Evolutionary conservation across 306 rosid species (phyloP), one percentile per base, ranked within the genome.

Genomic region (Macrotyloma uniflorum): DNA sequence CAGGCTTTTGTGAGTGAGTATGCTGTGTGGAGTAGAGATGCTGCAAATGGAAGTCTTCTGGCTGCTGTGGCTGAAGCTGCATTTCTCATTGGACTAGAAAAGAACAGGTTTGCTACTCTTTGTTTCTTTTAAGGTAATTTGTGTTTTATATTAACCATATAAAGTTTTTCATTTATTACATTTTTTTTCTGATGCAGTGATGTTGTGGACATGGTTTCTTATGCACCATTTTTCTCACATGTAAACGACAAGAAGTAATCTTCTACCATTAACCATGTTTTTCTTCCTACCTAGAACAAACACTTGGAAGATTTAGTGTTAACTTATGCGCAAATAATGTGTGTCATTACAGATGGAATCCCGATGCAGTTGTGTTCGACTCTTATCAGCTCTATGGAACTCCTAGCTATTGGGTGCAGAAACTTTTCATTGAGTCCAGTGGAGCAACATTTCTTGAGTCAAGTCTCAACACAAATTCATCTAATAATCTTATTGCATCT

Each of bases 321-420:
- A 6, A n/a, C n/a, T n/a, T n/a, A n/a, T n/a, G n/a, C n/a, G n/a
- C n/a, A n/a, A n/a, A n/a, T n/a, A n/a, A 38, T 40, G 11, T 65
- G 47, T 42, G 67, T 30, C 23, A 59, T 1, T 19, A 5, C 20
- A 66, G 71, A 3, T 66, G 71, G 71, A 13, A 38, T 40, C 71
- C 71, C 2, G 71, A 66, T 66, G 32, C 71, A 38, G 40, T 66
- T 20, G 50, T 66, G 51, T 66, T 66, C 1, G 8, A 66, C 51
- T 38, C 71, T 5, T 20, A 66, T 66, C 33, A 66, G 33, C 1
- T 38, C 6, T 66, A 66, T 66, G 71, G 33, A 66, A 66, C 71
- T 19, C 71, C 71, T 42, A 40, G 71, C 24, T 66, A 38, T 40
- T 66, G 71, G 71, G 50, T 66, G 18, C 71, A 66, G 32, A 66